Evolutionary conservation across 139 green algal species (phyloP).

Genomic region (Choricystis sp.): DNA sequence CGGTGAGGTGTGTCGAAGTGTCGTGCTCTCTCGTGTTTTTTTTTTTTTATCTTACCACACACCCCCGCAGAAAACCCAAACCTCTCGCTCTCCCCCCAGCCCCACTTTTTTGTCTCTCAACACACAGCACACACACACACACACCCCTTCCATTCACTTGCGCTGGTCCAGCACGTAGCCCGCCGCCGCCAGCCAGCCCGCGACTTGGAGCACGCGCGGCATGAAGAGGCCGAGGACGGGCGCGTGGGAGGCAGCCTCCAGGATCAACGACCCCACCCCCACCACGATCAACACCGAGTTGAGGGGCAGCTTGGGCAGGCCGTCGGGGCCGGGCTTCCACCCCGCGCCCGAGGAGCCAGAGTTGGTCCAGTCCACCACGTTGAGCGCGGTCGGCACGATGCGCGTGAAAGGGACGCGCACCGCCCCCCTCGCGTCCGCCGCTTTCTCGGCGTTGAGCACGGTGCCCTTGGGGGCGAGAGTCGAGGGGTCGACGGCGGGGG

Average conservation of each 20-base stretch:
- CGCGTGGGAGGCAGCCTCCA: conserved; percentile 40
- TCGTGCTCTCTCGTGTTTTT: too few relatives aligned
- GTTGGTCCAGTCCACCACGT: conserved; percentile 42
- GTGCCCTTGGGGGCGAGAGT: conserved; percentile 48
- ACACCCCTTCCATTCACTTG: too few relatives aligned
- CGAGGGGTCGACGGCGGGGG: conserved; percentile 32
- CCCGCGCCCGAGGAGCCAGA: conserved; percentile 29
- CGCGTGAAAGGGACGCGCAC: conserved; percentile 47
- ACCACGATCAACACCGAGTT: conserved; percentile 46
- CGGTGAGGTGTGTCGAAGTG: too few relatives aligned
- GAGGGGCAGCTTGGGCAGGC: conserved; percentile 46
- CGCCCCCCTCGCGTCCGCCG: conserved; percentile 24
- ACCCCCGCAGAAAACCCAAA: too few relatives aligned
- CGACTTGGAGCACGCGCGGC: conserved; percentile 36
- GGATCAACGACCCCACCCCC: conserved; percentile 38
- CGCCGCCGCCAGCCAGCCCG: conserved; percentile 32
- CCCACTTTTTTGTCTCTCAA: too few relatives aligned
- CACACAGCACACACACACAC: too few relatives aligned
- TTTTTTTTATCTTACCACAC: too few relatives aligned
- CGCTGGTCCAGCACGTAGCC: conserved; percentile 40
- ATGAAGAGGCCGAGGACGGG: conserved; percentile 41
- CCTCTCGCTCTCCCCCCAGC: too few relatives aligned
- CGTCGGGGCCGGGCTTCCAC: conserved; percentile 33
- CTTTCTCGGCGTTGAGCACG: conserved; percentile 45
- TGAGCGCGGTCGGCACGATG: conserved; percentile 38